A percentile compares a stretch with the other conserved stretches of the same genome.
Evolutionary conservation across 208 protist genomes (phyloP).

Genomic region (Wallacemonas sp.): DNA sequence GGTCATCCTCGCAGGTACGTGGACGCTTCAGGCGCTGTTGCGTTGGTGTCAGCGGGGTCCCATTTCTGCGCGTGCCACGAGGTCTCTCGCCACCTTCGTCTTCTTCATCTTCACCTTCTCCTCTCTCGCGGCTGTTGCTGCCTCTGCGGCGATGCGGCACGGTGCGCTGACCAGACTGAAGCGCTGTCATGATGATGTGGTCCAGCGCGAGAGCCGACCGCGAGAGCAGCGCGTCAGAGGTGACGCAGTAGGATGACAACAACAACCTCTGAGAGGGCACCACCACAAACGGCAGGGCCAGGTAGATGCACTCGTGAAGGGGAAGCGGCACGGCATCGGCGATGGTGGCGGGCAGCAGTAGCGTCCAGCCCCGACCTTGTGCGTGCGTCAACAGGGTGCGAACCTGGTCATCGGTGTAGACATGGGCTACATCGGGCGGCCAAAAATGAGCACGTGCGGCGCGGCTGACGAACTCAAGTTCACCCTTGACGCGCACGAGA

Average conservation of each 20-base stretch:
- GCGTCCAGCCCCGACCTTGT: conserved; percentile 26
- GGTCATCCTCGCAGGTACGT: no score
- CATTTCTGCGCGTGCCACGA: no score
- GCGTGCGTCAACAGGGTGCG: neutral
- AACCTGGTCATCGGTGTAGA: conserved; percentile 1
- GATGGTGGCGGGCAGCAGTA: conserved; percentile 43
- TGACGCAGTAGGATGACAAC: conserved; percentile 61
- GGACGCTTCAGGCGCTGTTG: no score
- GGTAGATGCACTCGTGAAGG: conserved; percentile 51
- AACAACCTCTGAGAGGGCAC: conserved; percentile 30
- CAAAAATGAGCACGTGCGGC: conserved; percentile 19
- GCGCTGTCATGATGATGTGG: neutral
- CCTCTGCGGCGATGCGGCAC: no score
- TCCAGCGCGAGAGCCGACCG: neutral
- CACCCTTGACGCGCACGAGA: conserved; percentile 27
- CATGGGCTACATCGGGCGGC: neutral
- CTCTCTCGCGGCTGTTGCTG: no score
- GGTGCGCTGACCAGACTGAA: no score
- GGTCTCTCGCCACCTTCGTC: neutral
- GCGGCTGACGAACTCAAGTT: conserved; percentile 22
- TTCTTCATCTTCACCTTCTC: no score
- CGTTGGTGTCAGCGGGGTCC: no score
- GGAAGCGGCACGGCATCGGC: conserved; percentile 32
- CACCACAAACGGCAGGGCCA: conserved; percentile 51
- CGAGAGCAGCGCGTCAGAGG: conserved; percentile 40